These are phyloP conservation scores for Pancytospora epiphaga DNA, from an alignment of 371 early-diverging fungal species.

Conservation along the genomic window DNA sequence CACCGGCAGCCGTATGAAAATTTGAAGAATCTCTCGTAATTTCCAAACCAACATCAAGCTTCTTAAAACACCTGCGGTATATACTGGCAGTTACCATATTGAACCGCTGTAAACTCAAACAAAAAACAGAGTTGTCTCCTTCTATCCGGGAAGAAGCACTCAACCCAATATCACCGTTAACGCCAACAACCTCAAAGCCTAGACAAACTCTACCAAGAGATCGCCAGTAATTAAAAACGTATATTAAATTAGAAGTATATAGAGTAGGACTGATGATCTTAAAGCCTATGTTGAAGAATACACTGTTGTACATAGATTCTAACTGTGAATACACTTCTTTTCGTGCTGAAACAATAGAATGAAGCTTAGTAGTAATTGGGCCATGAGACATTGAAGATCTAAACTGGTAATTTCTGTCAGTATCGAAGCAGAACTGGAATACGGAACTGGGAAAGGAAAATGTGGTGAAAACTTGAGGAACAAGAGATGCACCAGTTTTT, in stretches of 20 bases:
- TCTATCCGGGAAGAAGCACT: slow-evolving; percentile 34
- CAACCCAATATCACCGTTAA: slow-evolving; percentile 23
- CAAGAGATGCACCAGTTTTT: neutral
- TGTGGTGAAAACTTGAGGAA: slow-evolving; percentile 18
- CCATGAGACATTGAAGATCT: slow-evolving; percentile 21
- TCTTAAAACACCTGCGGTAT: slow-evolving; percentile 23
- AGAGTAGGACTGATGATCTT: slow-evolving; percentile 44
- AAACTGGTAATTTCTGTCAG: slow-evolving; percentile 27
- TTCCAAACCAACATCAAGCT: slow-evolving; percentile 28
- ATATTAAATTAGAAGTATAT: slow-evolving; percentile 32
- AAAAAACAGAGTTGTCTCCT: slow-evolving; percentile 6
- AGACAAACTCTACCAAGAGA: slow-evolving; percentile 26
- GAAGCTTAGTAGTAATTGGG: slow-evolving; percentile 19
- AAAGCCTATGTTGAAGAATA: slow-evolving; percentile 32
- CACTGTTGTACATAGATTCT: slow-evolving; percentile 19
- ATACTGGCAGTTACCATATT: slow-evolving; percentile 29
- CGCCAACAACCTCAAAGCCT: slow-evolving; percentile 34
- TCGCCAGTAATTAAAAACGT: slow-evolving; percentile 31
- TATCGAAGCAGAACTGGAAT: slow-evolving; percentile 30
- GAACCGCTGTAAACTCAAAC: slow-evolving; percentile 40
- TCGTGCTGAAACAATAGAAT: slow-evolving; percentile 24
- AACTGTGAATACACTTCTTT: slow-evolving; percentile 41
- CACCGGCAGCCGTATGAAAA: slow-evolving; percentile 16
- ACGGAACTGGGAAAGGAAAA: slow-evolving; percentile 23
- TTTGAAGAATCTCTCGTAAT: neutral